Percentiles rank a stretch among this genome's conserved stretches.
phyloP scores from a whole-genome alignment of 257 asterid species.

The Fraxinus pennsylvanica region DNA sequence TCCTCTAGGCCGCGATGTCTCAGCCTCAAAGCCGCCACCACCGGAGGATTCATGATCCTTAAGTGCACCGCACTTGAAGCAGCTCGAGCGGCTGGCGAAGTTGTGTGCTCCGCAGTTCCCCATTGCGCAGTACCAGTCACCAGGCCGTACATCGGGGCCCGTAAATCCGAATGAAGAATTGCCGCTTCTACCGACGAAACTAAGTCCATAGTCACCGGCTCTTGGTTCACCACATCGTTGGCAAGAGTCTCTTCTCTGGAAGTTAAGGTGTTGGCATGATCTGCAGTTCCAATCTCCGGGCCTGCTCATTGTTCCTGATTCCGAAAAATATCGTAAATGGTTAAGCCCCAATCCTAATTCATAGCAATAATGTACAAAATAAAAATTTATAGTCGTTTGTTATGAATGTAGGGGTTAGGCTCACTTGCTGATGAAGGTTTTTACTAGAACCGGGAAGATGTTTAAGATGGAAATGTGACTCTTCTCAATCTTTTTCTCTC shows the following conservation, averaged over 20 bases:
- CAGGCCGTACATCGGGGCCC: conserved; percentile 96
- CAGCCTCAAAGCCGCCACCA: conserved; percentile 41
- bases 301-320: conserved; percentile 57
- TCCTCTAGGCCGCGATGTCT: conserved; percentile 42
- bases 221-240: conserved; percentile 88
- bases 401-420: no score
- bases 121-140: conserved; percentile 87
- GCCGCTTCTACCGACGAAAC: conserved; percentile 52
- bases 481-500: background rate
- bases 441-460: background rate
- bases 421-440: no score
- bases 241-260: conserved; percentile 90
- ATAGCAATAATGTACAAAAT: no score
- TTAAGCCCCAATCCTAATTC: no score
- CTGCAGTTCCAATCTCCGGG: conserved; percentile 99
- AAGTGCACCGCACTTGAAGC: conserved; percentile 92
- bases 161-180: conserved; percentile 44
- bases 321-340: no score
- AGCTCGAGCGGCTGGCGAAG: conserved; percentile 96
- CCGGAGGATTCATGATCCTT: conserved; percentile 60
- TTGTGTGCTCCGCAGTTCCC: conserved; percentile 93
- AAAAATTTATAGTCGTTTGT: no score
- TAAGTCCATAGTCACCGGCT: conserved; percentile 50
- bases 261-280: conserved; percentile 91
- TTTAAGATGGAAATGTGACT: no score